Evolutionary conservation across 192 early-diverging fungal species (phyloP).

Genomic region (Coemansia sp.): DNA sequence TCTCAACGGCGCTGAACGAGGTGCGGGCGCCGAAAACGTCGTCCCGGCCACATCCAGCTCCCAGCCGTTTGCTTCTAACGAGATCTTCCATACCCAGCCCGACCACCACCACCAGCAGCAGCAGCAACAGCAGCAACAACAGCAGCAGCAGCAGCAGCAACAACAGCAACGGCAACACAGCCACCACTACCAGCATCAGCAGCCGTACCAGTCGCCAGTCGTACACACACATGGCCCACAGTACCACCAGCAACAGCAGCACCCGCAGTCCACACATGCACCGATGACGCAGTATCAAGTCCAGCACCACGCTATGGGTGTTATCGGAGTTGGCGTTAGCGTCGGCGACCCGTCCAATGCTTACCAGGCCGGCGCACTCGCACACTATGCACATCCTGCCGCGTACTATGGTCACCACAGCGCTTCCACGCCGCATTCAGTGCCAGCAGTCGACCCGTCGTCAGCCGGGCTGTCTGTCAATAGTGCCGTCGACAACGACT

Average conservation of each 20-base stretch:
- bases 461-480: conserved; percentile 13
- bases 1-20: conserved; percentile 23
- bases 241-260: conserved; percentile 18
- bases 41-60: conserved; percentile 6
- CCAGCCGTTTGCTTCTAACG: conserved; percentile 32
- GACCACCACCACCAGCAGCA: conserved; percentile 18
- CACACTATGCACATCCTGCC: conserved; percentile 29
- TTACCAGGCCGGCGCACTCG: conserved; percentile 26
- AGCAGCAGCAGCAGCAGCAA: conserved; percentile 17
- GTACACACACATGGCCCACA: conserved; percentile 12
- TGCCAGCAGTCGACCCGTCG: conserved; percentile 12
- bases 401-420: conserved; percentile 34
- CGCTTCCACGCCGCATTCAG: conserved; percentile 10
- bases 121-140: conserved; percentile 18
- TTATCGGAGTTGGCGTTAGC: neutral
- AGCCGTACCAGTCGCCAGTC: conserved; percentile 1
- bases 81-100: conserved; percentile 38
- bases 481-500: conserved; percentile 24
- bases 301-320: conserved; percentile 23
- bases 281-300: conserved; percentile 31
- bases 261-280: conserved; percentile 18
- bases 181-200: neutral
- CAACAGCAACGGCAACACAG: neutral
- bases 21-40: conserved; percentile 26
- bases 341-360: conserved; percentile 2